Conservation (phyloP, 2,329 filamentous ascomycete genomes). For the Westerdykella ornata region DNA sequence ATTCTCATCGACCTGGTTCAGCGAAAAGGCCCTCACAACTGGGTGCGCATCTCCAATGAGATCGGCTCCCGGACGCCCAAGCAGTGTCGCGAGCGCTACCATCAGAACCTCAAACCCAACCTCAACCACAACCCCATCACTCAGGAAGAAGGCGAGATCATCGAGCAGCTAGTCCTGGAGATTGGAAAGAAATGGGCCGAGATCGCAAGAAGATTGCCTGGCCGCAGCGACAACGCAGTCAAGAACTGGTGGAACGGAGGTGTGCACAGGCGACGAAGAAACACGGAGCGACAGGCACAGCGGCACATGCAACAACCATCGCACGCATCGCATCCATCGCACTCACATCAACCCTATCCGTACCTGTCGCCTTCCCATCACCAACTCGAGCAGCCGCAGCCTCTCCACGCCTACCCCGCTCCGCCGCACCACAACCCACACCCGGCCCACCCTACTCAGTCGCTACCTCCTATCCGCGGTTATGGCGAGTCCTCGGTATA, state of each 20-base stretch:
- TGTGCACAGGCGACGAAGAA: conserved; percentile 65
- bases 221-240: conserved; percentile 87
- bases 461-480: conserved; percentile 7
- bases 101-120: conserved; percentile 86
- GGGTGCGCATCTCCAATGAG: conserved; percentile 75
- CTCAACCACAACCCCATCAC: conserved; percentile 72
- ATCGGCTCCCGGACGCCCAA: conserved; percentile 78
- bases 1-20: conserved; percentile 64
- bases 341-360: conserved; percentile 11
- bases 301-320: conserved; percentile 28
- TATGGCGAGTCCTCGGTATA: conserved; percentile 11
- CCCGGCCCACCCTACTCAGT: conserved; percentile 1
- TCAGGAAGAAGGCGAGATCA: conserved; percentile 65
- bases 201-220: conserved; percentile 73
- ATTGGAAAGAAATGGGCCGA: conserved; percentile 90
- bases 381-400: conserved; percentile 21
- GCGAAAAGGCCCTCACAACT: conserved; percentile 71
- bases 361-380: conserved; percentile 15
- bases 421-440: conserved; percentile 7
- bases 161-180: conserved; percentile 68
- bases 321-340: conserved; percentile 12
- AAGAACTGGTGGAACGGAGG: conserved; percentile 99
- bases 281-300: conserved; percentile 29
- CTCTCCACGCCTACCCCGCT: conserved; percentile 20
- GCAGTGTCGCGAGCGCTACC: conserved; percentile 89